These are phyloP conservation scores for Quercus dentata DNA, from an alignment of 306 rosid genomes.

Conservation along the genomic window DNA sequence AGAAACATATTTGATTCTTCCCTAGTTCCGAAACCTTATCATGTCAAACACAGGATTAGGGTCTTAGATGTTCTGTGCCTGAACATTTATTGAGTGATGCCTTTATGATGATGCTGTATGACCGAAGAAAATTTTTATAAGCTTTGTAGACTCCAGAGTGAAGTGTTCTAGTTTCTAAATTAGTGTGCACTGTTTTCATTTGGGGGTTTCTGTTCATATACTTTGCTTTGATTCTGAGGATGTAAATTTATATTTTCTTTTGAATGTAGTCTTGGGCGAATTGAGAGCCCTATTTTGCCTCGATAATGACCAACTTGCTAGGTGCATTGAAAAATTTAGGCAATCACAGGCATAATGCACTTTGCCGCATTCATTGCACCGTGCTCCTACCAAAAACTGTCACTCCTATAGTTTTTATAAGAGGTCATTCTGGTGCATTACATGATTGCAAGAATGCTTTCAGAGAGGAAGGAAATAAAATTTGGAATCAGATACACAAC, in stretches of 20 bases:
- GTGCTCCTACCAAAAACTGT: too few species aligned
- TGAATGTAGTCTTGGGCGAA: background rate
- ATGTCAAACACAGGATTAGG: slow-evolving; percentile 16
- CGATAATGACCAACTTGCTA: background rate
- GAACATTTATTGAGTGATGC: slow-evolving; percentile 30
- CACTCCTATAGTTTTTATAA: too few species aligned
- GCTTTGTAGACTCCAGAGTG: slow-evolving; percentile 39
- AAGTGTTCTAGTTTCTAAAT: slow-evolving; percentile 35
- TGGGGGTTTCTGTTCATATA: slow-evolving; percentile 13
- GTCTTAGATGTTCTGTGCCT: slow-evolving; percentile 20
- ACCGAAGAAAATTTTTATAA: slow-evolving; percentile 39
- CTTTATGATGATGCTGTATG: slow-evolving; percentile 51
- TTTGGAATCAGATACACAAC: too few species aligned
- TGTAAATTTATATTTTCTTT: background rate
- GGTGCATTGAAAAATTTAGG: background rate
- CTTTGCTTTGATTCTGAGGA: slow-evolving; percentile 2
- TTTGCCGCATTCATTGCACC: too few species aligned
- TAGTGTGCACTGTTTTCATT: slow-evolving; percentile 11
- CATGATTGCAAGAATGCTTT: too few species aligned
- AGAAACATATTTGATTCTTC: slow-evolving; percentile 29
- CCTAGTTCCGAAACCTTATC: slow-evolving; percentile 17
- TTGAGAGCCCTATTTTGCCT: background rate
- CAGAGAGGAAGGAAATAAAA: too few species aligned
- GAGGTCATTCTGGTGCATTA: too few species aligned
- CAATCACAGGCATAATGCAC: too few species aligned